Percentiles rank a stretch among this genome's conserved stretches.
Conservation (phyloP, 2,329 filamentous ascomycete genomes). For the Ambrosiella cleistominuta region DNA sequence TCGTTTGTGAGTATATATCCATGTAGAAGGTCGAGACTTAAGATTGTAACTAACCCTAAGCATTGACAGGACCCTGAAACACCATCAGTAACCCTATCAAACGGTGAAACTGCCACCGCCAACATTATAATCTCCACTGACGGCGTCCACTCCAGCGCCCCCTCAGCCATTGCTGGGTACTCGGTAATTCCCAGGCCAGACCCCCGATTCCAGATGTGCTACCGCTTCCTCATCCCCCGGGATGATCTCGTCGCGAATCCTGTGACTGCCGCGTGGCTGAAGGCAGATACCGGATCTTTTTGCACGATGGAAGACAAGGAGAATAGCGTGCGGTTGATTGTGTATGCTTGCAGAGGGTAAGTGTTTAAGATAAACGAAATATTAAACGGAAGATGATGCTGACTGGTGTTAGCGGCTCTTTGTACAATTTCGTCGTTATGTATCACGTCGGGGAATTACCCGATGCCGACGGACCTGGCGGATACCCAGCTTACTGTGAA, state of each 20-base stretch:
- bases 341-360: slow-evolving; percentile 21
- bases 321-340: slow-evolving; percentile 17
- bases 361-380: slow-evolving; percentile 3
- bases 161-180: neutral
- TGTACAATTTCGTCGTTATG: slow-evolving; percentile 22
- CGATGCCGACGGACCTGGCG: neutral
- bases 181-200: slow-evolving; percentile 17
- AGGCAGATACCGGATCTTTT: slow-evolving; percentile 15
- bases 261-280: slow-evolving; percentile 18
- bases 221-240: slow-evolving; percentile 21
- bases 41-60: neutral
- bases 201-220: slow-evolving; percentile 20
- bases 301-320: slow-evolving; percentile 14
- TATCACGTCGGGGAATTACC: slow-evolving; percentile 14
- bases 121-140: slow-evolving; percentile 29
- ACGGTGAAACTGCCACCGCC: slow-evolving; percentile 17
- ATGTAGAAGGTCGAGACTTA: neutral
- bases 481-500: neutral
- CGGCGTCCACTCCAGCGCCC: slow-evolving; percentile 23
- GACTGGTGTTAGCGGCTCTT: slow-evolving; percentile 16
- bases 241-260: slow-evolving; percentile 19
- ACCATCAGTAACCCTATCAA: slow-evolving; percentile 18
- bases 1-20: neutral
- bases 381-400: neutral
- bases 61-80: slow-evolving; percentile 13